phyloP scores from a whole-genome alignment of 2,329 filamentous ascomycete species.

The Fusarium transvaalense region DNA sequence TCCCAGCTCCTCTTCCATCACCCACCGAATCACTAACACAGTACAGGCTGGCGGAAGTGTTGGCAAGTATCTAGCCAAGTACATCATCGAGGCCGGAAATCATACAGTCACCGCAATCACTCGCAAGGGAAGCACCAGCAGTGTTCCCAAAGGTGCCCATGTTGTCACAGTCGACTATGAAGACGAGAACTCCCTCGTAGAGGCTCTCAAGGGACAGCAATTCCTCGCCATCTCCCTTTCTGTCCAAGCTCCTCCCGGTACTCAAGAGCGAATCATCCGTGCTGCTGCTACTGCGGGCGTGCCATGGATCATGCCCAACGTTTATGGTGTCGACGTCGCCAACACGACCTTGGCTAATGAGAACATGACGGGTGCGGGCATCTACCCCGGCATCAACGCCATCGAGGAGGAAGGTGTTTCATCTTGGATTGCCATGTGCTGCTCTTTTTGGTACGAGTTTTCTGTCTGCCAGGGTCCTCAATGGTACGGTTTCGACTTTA shows the following conservation, averaged over 20 bases:
- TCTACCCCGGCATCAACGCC: conserved; percentile 50
- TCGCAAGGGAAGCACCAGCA: conserved; percentile 57
- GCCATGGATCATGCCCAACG: conserved; percentile 68
- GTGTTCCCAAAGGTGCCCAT: conserved; percentile 60
- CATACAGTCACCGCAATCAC: conserved; percentile 66
- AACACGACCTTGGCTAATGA: conserved; percentile 56
- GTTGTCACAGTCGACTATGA: conserved; percentile 60
- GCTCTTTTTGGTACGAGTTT: conserved; percentile 69
- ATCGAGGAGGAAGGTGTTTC: conserved; percentile 57
- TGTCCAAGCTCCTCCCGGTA: conserved; percentile 57
- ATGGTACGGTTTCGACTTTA: conserved; percentile 64
- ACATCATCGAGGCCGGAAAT: conserved; percentile 61
- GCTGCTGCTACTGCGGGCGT: conserved; percentile 69
- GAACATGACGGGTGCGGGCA: conserved; percentile 43
- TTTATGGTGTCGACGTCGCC: conserved; percentile 57
- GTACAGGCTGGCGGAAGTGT: conserved; percentile 58
- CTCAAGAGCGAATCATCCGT: conserved; percentile 62
- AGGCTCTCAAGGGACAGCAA: conserved; percentile 67
- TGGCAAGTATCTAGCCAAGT: conserved; percentile 54
- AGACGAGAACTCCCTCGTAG: conserved; percentile 58
- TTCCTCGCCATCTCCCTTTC: conserved; percentile 68
- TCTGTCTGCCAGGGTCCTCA: conserved; percentile 56
- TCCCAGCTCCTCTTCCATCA: rapidly evolving
- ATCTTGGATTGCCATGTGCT: conserved; percentile 64
- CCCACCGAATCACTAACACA: conserved; percentile 6